These are phyloP conservation scores for Cystofilobasidium capitatum DNA, from an alignment of 768 basidiomycete genomes.

Conservation along the genomic window DNA sequence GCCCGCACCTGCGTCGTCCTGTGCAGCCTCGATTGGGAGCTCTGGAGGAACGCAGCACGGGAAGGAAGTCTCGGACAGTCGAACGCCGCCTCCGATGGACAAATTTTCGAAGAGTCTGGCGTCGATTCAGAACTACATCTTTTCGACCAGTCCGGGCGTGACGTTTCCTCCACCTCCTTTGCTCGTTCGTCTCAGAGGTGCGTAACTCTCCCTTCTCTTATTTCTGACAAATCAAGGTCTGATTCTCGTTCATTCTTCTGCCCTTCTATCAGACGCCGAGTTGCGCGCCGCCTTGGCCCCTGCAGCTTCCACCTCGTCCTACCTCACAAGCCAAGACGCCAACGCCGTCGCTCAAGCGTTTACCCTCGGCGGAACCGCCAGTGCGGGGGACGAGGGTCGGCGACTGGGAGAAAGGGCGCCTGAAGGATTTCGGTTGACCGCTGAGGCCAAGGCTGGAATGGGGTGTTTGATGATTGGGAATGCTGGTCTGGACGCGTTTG, in stretches of 20 bases:
- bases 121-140: constrained; percentile 3
- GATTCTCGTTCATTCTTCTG: background rate
- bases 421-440: constrained; percentile 11
- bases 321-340: constrained; percentile 11
- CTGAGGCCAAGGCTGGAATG: constrained; percentile 12
- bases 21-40: background rate
- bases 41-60: background rate
- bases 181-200: constrained; percentile 15
- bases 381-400: background rate
- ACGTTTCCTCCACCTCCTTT: constrained; percentile 22
- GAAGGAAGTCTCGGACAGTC: background rate
- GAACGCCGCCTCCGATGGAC: background rate
- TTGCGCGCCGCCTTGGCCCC: constrained; percentile 10
- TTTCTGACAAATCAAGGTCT: background rate
- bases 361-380: background rate
- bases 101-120: constrained; percentile 6
- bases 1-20: background rate
- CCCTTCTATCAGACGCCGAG: constrained; percentile 15
- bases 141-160: constrained; percentile 18
- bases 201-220: background rate
- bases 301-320: constrained; percentile 1
- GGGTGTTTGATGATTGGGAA: constrained; percentile 6
- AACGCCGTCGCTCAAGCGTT: constrained; percentile 11
- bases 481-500: constrained; percentile 12
- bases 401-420: constrained; percentile 5